phyloP scores from a whole-genome alignment of 805 yeast genomes.

The Priceomyces melissophilus region DNA sequence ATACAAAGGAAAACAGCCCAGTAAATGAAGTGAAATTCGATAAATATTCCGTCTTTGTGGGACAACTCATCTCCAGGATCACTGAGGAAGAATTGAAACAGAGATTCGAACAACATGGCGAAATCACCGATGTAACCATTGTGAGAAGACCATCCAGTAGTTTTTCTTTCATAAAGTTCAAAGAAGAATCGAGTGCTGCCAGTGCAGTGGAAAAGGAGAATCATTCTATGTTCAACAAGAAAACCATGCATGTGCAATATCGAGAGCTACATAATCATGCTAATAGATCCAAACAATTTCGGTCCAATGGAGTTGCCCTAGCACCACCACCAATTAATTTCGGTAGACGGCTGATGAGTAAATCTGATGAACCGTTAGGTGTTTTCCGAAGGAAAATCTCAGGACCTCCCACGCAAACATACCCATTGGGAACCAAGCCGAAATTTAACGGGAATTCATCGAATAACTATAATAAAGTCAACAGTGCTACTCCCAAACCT shows the following conservation, averaged over 20 bases:
- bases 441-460: conserved; percentile 13
- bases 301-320: conserved; percentile 36
- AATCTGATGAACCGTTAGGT: neutral
- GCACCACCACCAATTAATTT: conserved; percentile 84
- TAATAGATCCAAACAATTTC: neutral
- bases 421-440: conserved; percentile 7
- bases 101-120: conserved; percentile 68
- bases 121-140: conserved; percentile 55
- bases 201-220: conserved; percentile 84
- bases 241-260: conserved; percentile 82
- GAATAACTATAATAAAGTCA: conserved; percentile 9
- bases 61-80: conserved; percentile 58
- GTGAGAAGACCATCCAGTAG: conserved; percentile 45
- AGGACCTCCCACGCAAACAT: conserved; percentile 3
- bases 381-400: neutral
- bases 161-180: conserved; percentile 73
- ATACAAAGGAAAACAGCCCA: neutral
- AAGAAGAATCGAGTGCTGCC: conserved; percentile 71
- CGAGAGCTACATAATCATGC: conserved; percentile 46
- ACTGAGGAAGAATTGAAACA: conserved; percentile 52
- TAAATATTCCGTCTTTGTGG: conserved; percentile 71
- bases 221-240: conserved; percentile 68
- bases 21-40: conserved; percentile 39
- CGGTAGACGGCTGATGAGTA: conserved; percentile 10
- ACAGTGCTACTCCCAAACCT: neutral